Base-by-base conservation (phyloP, 495 filamentous ascomycete species). In the Chaetomium tenue region DNA sequence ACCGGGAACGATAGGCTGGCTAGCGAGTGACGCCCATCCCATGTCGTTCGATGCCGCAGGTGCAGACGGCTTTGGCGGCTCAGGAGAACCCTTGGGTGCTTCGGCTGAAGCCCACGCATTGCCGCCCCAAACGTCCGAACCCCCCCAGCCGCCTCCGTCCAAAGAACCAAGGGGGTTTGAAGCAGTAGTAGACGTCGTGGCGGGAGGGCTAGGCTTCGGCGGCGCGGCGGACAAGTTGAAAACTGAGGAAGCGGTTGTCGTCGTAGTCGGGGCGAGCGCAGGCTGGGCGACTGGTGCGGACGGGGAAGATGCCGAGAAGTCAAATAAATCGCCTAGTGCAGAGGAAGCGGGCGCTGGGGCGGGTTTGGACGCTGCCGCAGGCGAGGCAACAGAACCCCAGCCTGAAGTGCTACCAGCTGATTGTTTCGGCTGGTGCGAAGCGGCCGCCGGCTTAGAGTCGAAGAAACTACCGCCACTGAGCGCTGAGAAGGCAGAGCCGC, bases 381-480 rank as follows among this genome's bases (percentile, higher is more conserved):
- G 68, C 22, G 86, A 84, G 37, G 78, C 77, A 33, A 85, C 82
- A 30, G 83, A 83, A 47, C 79, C 76, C 61, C 86, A 84, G 3
- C 79, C 79, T 52, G 80, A 80, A 4, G 82, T 82, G 58, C 70
- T 69, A 30, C 72, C 71, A 72, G 72, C 82, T 51, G 67, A 82
- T 72, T 66, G 82, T 68, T 78, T 86, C 74, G 62, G 81, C 46
- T 80, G 80, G 53, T 76, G 74, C 44, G 80, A 74, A 15, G 83
- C 56, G 54, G 86, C 82, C 42, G 86, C 76, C 33, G 89, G 83
- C 60, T 89, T 83, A 22, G 86, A 77, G 66, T 92, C 88, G 71
- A 98, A 98, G 71, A 98, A 92, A 67, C 89, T 88, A 25, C 91
- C 91, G 23, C 82, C 83, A 50, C 82, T 78, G 26, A 86, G 77